phyloP scores from a whole-genome alignment of 345 rosid genomes.

The Nasturtium officinale region DNA sequence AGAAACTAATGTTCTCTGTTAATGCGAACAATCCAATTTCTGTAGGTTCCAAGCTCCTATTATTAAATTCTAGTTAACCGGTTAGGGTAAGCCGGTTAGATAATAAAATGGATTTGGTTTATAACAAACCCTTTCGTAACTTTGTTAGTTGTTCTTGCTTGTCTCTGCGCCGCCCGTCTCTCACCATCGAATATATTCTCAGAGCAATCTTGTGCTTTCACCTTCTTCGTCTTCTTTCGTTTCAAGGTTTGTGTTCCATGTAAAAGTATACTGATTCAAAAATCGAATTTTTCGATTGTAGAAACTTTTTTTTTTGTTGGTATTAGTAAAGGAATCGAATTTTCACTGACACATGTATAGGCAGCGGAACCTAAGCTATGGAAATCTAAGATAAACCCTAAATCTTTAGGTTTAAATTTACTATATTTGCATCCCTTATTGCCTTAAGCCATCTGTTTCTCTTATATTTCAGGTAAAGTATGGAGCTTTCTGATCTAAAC shows the following conservation, averaged over 20 bases:
- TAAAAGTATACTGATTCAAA: background rate
- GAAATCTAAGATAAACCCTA: background rate
- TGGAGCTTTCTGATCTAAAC: slow-evolving; percentile 28
- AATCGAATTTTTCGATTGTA: background rate
- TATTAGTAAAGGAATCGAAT: background rate
- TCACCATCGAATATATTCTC: background rate
- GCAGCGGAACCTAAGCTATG: background rate
- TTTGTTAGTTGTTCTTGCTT: background rate
- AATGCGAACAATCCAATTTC: too few relatives aligned
- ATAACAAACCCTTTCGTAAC: background rate
- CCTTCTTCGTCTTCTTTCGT: background rate
- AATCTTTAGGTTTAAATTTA: background rate
- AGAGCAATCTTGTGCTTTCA: background rate
- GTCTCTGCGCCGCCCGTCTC: background rate
- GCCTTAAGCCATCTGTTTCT: background rate
- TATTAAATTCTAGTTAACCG: background rate
- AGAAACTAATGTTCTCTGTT: too few relatives aligned
- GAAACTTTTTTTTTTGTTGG: background rate
- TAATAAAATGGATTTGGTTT: background rate
- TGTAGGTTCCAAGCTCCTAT: too few relatives aligned
- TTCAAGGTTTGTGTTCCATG: slow-evolving; percentile 15
- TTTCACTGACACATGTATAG: background rate
- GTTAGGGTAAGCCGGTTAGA: too few relatives aligned
- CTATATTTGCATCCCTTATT: background rate
- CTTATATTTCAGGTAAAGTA: slow-evolving; percentile 9